Percentiles rank a stretch among this genome's conserved stretches.
Evolutionary conservation across 768 basidiomycete species (phyloP).

Genomic region (Kwoniella shandongensis): DNA sequence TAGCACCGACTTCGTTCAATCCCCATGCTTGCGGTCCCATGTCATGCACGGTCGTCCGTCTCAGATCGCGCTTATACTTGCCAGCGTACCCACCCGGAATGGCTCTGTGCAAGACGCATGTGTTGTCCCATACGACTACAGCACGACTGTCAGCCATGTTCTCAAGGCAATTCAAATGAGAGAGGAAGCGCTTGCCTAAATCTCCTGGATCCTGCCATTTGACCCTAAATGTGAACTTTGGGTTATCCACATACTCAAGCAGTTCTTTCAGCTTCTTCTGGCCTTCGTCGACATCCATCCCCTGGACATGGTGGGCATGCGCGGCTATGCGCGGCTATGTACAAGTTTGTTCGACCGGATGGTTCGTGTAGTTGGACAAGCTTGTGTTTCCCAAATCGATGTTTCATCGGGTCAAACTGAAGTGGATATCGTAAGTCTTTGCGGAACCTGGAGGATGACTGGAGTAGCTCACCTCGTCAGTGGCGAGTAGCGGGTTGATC

Average conservation of each 20-base stretch:
- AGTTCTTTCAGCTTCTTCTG: constrained; percentile 14
- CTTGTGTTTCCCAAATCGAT: constrained; percentile 32
- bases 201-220: constrained; percentile 22
- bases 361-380: constrained; percentile 29
- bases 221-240: constrained; percentile 13
- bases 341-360: constrained; percentile 30
- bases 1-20: constrained; percentile 40
- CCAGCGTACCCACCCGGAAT: constrained; percentile 18
- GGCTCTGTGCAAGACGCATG: constrained; percentile 22
- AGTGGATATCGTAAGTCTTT: constrained; percentile 25
- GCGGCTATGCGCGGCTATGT: constrained; percentile 27
- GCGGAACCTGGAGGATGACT: constrained; percentile 26
- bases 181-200: no score
- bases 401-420: constrained; percentile 29
- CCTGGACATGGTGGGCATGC: constrained; percentile 37
- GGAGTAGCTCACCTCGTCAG: constrained; percentile 15
- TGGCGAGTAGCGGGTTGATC: constrained; percentile 15
- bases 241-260: constrained; percentile 9
- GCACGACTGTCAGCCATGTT: background rate
- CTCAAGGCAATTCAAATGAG: background rate
- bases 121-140: constrained; percentile 30
- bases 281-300: constrained; percentile 26
- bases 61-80: constrained; percentile 23
- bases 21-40: constrained; percentile 25
- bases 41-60: constrained; percentile 29